Evolutionary conservation across 2,329 filamentous ascomycete species (phyloP).

Genomic region (Chalara sp.): DNA sequence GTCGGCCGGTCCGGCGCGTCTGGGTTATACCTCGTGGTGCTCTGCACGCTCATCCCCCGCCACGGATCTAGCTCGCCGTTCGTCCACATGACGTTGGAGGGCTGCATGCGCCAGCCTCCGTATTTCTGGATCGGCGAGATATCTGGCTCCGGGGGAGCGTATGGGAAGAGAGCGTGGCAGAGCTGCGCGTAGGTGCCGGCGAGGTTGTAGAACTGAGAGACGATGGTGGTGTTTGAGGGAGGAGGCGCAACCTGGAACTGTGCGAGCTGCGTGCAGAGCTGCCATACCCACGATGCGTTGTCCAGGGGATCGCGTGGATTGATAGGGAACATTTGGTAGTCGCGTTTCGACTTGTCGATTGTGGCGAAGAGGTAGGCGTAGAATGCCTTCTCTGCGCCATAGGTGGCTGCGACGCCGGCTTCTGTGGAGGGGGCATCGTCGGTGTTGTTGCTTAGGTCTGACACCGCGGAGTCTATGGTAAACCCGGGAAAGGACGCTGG

Average conservation of each 20-base stretch:
- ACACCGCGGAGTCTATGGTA: neutral
- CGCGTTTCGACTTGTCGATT: neutral
- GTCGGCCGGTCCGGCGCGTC: no score
- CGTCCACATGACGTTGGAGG: constrained; percentile 4
- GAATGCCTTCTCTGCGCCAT: neutral
- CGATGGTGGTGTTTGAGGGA: neutral
- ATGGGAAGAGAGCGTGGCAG: neutral
- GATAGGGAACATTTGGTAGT: neutral
- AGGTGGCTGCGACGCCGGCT: neutral
- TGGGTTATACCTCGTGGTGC: no score
- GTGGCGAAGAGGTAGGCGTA: neutral
- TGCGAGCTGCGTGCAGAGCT: constrained; percentile 1
- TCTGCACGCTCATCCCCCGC: no score
- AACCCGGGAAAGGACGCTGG: neutral
- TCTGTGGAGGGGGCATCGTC: neutral
- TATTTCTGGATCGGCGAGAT: constrained; percentile 1
- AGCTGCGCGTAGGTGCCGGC: neutral
- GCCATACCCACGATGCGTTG: neutral
- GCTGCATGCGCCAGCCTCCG: constrained; percentile 3
- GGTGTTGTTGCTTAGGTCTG: neutral
- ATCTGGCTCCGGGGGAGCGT: neutral
- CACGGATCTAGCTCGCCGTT: constrained; percentile 4
- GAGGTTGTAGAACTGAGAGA: constrained; percentile 2
- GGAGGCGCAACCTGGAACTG: constrained; percentile 1
- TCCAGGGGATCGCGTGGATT: neutral